A percentile compares a stretch with the other conserved stretches of the same genome.
These are phyloP conservation scores for Juncus inflexus DNA, from an alignment of 176 grass and related monocot species.

Conservation along the genomic window DNA sequence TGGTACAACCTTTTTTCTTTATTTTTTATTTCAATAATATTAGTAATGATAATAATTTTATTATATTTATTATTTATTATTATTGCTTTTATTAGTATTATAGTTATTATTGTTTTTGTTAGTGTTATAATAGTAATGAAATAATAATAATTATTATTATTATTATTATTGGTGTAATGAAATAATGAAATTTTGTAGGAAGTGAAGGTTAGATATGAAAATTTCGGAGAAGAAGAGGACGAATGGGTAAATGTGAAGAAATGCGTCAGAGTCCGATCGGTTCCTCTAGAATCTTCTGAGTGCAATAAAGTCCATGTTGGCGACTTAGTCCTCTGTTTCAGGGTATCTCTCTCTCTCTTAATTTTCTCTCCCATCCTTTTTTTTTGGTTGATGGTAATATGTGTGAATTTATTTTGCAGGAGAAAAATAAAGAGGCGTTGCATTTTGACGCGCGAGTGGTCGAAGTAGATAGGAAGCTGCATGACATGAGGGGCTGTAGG, in stretches of 20 bases:
- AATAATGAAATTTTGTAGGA: slow-evolving; percentile 27
- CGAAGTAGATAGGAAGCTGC: slow-evolving; percentile 40
- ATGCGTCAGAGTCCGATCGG: slow-evolving; percentile 35
- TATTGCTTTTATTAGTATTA: background rate
- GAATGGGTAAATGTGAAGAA: slow-evolving; percentile 53
- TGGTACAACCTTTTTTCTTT: slow-evolving; percentile 26
- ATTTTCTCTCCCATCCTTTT: too few species aligned
- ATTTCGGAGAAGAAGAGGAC: slow-evolving; percentile 47
- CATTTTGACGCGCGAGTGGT: slow-evolving; percentile 48
- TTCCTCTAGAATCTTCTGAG: slow-evolving; percentile 44
- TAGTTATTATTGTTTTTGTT: background rate
- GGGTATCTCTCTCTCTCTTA: slow-evolving; percentile 26
- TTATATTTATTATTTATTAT: background rate
- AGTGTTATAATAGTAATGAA: background rate
- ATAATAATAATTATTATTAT: background rate
- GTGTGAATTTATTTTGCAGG: slow-evolving; percentile 28
- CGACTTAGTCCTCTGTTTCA: slow-evolving; percentile 48
- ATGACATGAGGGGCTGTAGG: slow-evolving; percentile 51
- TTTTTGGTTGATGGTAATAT: background rate
- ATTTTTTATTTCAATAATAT: background rate
- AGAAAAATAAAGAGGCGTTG: slow-evolving; percentile 33
- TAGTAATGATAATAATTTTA: background rate
- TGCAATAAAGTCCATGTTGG: slow-evolving; percentile 35
- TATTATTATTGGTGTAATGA: background rate
- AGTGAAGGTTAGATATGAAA: slow-evolving; percentile 46